Evolutionary conservation across 1,284 basidiomycete genomes (phyloP).

Genomic region (Cutaneotrichosporon cutaneum): DNA sequence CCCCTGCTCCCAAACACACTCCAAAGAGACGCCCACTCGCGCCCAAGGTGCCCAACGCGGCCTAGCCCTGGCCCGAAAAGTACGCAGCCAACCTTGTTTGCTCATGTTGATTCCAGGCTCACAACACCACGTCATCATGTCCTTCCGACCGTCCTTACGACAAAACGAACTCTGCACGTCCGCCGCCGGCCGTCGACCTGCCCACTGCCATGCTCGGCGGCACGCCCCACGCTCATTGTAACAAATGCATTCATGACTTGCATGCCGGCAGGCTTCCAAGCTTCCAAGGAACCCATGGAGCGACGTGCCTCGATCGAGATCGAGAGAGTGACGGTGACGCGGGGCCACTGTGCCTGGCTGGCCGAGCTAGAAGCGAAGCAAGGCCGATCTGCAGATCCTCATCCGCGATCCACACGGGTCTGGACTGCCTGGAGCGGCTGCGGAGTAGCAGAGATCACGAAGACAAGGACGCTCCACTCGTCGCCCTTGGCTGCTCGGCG

Average conservation of each 20-base stretch:
- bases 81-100: background rate
- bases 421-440: no score
- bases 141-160: background rate
- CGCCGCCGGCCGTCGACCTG: background rate
- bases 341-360: background rate
- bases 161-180: background rate
- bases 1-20: background rate
- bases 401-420: background rate
- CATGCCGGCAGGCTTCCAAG: no score
- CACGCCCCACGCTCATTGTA: background rate
- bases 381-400: background rate
- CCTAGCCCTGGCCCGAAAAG: background rate
- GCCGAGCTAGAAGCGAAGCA: background rate
- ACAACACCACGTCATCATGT: background rate
- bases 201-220: background rate
- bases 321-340: background rate
- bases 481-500: no score
- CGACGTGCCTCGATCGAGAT: background rate
- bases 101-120: background rate
- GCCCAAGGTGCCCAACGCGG: constrained; percentile 13
- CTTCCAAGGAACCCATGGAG: no score
- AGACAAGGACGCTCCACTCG: no score
- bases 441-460: no score
- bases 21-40: background rate
- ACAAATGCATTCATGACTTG: background rate